A percentile compares a stretch with the other conserved stretches of the same genome.
These are phyloP conservation scores for Eucommia ulmoides DNA, from an alignment of 257 asterid genomes.

Conservation along the genomic window DNA sequence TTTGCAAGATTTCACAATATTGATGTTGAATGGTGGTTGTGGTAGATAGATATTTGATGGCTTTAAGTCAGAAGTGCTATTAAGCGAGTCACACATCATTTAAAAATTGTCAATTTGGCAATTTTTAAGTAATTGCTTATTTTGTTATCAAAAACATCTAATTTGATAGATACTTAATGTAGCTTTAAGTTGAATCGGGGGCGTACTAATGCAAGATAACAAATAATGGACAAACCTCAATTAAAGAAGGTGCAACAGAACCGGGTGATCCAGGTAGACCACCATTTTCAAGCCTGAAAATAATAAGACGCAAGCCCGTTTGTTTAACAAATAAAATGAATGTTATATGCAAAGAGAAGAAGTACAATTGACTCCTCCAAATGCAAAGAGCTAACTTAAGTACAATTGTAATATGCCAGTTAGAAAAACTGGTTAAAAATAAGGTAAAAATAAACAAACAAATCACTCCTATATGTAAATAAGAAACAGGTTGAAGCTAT, in stretches of 20 bases:
- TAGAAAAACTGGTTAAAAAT: neutral
- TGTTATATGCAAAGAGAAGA: neutral
- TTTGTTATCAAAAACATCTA: too few relatives aligned
- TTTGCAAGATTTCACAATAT: too few relatives aligned
- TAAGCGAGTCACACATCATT: too few relatives aligned
- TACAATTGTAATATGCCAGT: too few relatives aligned
- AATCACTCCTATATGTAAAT: neutral
- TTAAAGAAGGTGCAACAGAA: constrained; percentile 61
- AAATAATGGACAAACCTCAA: constrained; percentile 45
- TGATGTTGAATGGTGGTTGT: too few relatives aligned
- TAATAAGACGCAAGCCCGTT: too few relatives aligned
- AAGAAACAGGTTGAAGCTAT: neutral
- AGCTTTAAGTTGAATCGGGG: too few relatives aligned
- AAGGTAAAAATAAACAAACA: neutral
- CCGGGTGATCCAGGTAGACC: constrained; percentile 43
- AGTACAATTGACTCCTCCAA: neutral
- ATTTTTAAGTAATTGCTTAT: too few relatives aligned
- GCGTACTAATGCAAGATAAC: constrained; percentile 7
- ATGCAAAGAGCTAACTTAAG: neutral
- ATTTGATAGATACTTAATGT: too few relatives aligned
- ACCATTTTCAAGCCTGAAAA: constrained; percentile 65
- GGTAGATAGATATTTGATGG: too few relatives aligned
- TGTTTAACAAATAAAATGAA: neutral
- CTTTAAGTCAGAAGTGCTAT: too few relatives aligned
- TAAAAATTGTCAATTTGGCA: too few relatives aligned